phyloP scores from a whole-genome alignment of 306 rosid species.

The Calophaca sinica region DNA sequence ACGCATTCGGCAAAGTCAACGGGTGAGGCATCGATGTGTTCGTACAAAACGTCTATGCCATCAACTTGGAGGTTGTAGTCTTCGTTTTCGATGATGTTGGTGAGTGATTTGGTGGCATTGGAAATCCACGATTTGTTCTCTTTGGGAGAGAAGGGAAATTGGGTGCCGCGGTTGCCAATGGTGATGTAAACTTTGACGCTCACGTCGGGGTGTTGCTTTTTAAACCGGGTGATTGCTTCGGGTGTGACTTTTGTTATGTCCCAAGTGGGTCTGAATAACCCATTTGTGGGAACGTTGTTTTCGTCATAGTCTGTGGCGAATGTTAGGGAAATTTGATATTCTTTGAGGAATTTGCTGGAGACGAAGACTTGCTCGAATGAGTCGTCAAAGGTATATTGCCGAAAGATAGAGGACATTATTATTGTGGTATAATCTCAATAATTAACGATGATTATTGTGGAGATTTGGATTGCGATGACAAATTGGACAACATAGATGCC shows the following conservation, averaged over 20 bases:
- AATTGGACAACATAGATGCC: neutral
- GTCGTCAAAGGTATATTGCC: slow-evolving; percentile 57
- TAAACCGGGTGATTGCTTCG: slow-evolving; percentile 37
- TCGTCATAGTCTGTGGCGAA: slow-evolving; percentile 52
- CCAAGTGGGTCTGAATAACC: slow-evolving; percentile 43
- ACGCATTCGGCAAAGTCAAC: slow-evolving; percentile 42
- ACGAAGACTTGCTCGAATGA: slow-evolving; percentile 49
- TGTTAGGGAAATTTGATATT: slow-evolving; percentile 53
- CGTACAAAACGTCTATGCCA: slow-evolving; percentile 51
- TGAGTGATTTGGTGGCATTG: slow-evolving; percentile 52
- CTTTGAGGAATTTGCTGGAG: slow-evolving; percentile 28
- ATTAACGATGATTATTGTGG: neutral
- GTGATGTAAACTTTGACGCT: slow-evolving; percentile 47
- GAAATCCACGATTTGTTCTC: slow-evolving; percentile 31
- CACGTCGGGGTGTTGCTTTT: neutral
- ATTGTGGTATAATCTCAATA: neutral
- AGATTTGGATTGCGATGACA: slow-evolving; percentile 26
- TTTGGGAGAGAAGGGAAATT: slow-evolving; percentile 35
- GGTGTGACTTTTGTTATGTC: slow-evolving; percentile 44
- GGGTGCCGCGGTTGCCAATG: slow-evolving; percentile 44
- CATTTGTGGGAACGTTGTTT: slow-evolving; percentile 28
- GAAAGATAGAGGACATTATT: slow-evolving; percentile 42
- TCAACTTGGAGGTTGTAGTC: slow-evolving; percentile 2
- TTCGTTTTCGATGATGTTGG: neutral
- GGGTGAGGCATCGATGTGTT: slow-evolving; percentile 35